Evolutionary conservation across 108 stramenopile species (phyloP), one percentile per base, ranked within the genome.

Genomic region (Cyclotella kingstonii): DNA sequence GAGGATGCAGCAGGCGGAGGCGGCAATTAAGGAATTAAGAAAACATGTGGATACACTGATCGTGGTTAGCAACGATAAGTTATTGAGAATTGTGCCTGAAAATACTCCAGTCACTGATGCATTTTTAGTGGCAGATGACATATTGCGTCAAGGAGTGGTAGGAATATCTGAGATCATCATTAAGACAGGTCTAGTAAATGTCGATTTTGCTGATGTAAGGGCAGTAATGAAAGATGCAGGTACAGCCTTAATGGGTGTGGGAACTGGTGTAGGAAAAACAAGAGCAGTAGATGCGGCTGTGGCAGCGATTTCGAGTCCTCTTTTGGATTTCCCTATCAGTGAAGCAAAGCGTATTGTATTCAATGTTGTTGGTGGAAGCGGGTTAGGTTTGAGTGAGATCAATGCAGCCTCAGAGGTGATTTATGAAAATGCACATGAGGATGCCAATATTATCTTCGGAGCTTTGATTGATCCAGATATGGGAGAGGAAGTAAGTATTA

Each of bases 151-250:
- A 73, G 93, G 93, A 38, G 91, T 96, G 15, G 90, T 94, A 34
- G 95, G 93, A 4, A 93, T 96, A 43, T 87, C 86, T 8, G 93
- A 94, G 75, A 96, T 95, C 68, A 95, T 95, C 54, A 86, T 95
- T 0, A 43, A 84, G 28, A 92, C 93, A n/a, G 95, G 93, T 11
- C 53, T 96, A 47, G 91, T 96, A 63, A 96, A 96, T 59, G 93
- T 96, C 5, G 95, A 94, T 68, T 96, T 96, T 76, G 95, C 93
- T 5, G 95, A 96, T 78, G 95, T 96, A 3, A 66, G 95, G 56
- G 77, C 81, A 27, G 85, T 95, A 19, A 95, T 95, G 95, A 80
- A 84, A 51, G 86, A 93, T 73, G 92, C 92, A 21, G 95, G 95
- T 33, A 90, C 89, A 45, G 95, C 92, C 4, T 72, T 95, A 22